Conservation (phyloP, 2,329 filamentous ascomycete species). For the Colletotrichum sp. region DNA sequence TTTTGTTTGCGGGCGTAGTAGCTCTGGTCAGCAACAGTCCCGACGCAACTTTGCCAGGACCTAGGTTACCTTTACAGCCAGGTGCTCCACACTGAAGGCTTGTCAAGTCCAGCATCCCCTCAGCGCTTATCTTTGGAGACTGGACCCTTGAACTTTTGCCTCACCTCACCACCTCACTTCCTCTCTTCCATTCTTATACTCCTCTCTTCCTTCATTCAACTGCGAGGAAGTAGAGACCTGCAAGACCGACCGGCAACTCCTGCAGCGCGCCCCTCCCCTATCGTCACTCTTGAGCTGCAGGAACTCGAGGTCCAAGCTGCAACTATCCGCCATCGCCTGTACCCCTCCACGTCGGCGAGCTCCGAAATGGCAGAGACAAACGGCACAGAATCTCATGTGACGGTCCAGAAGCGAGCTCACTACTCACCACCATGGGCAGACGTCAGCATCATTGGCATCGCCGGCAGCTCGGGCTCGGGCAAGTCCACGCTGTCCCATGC, state of each 20-base stretch:
- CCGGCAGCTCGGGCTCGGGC: slow-evolving; percentile 90
- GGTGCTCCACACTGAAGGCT: slow-evolving; percentile 6
- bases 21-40: neutral
- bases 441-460: slow-evolving; percentile 94
- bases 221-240: neutral
- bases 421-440: slow-evolving; percentile 97
- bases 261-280: neutral
- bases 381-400: slow-evolving; percentile 42
- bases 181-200: neutral
- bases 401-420: slow-evolving; percentile 66
- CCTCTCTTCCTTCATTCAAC: neutral
- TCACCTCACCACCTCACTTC: neutral
- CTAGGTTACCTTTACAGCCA: neutral
- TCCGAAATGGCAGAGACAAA: slow-evolving; percentile 16
- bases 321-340: neutral
- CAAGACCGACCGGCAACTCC: neutral
- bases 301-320: slow-evolving; percentile 1
- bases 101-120: slow-evolving; percentile 16
- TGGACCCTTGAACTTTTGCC: slow-evolving; percentile 12
- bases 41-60: neutral
- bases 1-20: neutral
- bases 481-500: slow-evolving; percentile 95
- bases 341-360: slow-evolving; percentile 1
- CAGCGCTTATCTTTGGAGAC: slow-evolving; percentile 20
- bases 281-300: neutral